Evolutionary conservation across 1,284 basidiomycete genomes (phyloP).

Genomic region (Cryptococcus sp.): DNA sequence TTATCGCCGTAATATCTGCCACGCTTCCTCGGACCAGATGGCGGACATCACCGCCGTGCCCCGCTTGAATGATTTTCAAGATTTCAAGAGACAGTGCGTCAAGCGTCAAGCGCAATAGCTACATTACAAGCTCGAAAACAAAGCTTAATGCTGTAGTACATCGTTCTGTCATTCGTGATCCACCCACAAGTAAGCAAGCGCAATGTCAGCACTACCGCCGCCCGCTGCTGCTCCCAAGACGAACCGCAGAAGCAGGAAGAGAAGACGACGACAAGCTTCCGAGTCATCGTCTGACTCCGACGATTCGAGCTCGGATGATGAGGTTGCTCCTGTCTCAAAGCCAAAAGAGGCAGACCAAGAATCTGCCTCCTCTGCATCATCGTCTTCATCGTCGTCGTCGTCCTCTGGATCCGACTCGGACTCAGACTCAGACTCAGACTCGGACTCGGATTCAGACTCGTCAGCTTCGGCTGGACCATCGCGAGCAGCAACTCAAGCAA

Average conservation of each 20-base stretch:
- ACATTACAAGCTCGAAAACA: no score
- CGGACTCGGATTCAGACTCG: conserved; percentile 34
- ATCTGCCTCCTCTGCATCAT: conserved; percentile 16
- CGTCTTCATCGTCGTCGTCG: conserved; percentile 18
- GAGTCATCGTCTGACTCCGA: conserved; percentile 33
- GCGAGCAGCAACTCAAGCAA: conserved; percentile 8
- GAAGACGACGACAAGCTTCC: conserved; percentile 41
- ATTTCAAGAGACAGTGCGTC: no score
- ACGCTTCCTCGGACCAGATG: no score
- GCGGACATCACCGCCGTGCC: no score
- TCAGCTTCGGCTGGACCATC: conserved; percentile 15
- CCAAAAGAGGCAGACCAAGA: conserved; percentile 26
- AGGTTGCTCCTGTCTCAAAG: conserved; percentile 7
- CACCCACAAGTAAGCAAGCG: not conserved
- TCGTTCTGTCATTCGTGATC: no score
- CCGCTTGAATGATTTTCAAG: no score
- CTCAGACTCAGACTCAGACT: conserved; percentile 25
- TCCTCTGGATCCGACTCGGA: conserved; percentile 19
- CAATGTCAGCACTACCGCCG: conserved; percentile 11
- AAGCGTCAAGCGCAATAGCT: no score
- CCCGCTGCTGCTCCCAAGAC: conserved; percentile 11
- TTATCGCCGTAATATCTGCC: no score
- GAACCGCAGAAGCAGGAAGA: conserved; percentile 27
- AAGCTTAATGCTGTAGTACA: no score
- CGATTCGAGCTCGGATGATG: conserved; percentile 26